Percentiles rank a stretch among this genome's conserved stretches.
These are phyloP conservation scores for Aureobasidium sp. DNA, from an alignment of 2,329 filamentous ascomycete genomes.

Conservation along the genomic window DNA sequence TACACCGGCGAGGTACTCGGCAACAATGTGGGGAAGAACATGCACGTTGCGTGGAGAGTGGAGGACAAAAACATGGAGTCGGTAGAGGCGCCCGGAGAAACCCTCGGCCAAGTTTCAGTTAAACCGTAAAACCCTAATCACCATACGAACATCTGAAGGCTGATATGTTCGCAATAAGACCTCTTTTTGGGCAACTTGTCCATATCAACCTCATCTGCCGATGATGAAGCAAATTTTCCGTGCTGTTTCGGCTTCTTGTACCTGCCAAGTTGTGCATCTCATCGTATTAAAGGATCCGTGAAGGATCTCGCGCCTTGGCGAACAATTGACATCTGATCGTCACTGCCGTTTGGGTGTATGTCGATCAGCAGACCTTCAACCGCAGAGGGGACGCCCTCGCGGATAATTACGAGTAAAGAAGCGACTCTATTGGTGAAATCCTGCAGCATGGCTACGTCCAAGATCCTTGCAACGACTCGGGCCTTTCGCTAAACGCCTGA, in stretches of 20 bases:
- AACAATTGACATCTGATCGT: slow-evolving; percentile 1
- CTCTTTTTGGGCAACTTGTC: background rate
- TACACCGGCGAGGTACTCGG: background rate
- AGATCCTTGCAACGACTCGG: background rate
- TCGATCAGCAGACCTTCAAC: slow-evolving; percentile 7
- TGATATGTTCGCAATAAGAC: background rate
- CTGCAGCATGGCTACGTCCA: background rate
- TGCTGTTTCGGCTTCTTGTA: background rate
- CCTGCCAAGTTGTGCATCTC: slow-evolving; percentile 13
- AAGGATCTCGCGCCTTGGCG: slow-evolving; percentile 1
- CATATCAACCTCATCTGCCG: slow-evolving; percentile 3
- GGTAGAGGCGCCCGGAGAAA: background rate
- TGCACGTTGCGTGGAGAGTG: slow-evolving; percentile 5
- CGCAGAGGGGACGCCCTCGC: background rate
- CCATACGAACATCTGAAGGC: background rate
- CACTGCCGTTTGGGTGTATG: background rate
- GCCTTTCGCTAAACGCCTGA: slow-evolving; percentile 12
- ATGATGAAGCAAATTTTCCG: background rate
- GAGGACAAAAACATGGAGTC: slow-evolving; percentile 11
- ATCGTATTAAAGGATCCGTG: background rate
- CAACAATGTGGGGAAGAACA: background rate
- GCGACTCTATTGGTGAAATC: background rate
- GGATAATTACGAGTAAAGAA: slow-evolving; percentile 6
- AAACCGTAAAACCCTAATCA: background rate
- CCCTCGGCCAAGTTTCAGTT: background rate